phyloP scores from a whole-genome alignment of 768 basidiomycete species.

The Megacollybia marginata region DNA sequence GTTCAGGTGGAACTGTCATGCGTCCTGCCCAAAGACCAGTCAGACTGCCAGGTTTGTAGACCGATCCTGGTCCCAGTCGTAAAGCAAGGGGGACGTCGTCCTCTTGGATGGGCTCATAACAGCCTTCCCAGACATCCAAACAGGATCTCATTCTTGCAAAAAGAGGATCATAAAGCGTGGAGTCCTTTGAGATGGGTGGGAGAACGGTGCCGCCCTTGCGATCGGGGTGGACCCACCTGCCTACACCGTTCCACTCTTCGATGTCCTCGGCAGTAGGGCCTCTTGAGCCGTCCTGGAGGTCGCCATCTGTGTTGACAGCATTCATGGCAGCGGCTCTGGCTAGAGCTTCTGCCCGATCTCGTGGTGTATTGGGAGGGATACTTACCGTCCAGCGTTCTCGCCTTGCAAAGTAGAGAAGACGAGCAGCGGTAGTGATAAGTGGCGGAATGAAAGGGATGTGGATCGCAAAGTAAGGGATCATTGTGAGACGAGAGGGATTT shows the following conservation, averaged over 20 bases:
- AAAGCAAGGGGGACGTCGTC: background rate
- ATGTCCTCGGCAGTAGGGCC: background rate
- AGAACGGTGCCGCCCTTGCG: background rate
- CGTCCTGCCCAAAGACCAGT: constrained; percentile 56
- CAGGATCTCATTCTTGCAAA: background rate
- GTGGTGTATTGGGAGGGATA: background rate
- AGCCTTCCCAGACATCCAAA: background rate
- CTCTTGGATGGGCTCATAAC: background rate
- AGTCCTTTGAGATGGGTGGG: background rate
- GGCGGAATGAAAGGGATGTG: background rate
- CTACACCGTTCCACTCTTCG: background rate
- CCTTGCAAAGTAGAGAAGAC: background rate
- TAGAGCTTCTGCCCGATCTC: background rate
- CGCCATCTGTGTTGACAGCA: no score
- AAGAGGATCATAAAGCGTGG: background rate
- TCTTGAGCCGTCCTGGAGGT: no score
- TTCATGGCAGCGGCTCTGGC: background rate
- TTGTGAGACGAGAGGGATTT: background rate
- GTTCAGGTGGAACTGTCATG: constrained; percentile 40
- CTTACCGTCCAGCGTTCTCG: background rate
- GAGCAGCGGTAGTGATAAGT: background rate
- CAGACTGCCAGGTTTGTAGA: constrained; percentile 39
- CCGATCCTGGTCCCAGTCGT: constrained; percentile 8
- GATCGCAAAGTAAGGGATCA: background rate
- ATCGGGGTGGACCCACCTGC: background rate